A percentile compares a stretch with the other conserved stretches of the same genome.
Conservation (phyloP, 2,329 filamentous ascomycete genomes). For the Zymoseptoria crescenta region DNA sequence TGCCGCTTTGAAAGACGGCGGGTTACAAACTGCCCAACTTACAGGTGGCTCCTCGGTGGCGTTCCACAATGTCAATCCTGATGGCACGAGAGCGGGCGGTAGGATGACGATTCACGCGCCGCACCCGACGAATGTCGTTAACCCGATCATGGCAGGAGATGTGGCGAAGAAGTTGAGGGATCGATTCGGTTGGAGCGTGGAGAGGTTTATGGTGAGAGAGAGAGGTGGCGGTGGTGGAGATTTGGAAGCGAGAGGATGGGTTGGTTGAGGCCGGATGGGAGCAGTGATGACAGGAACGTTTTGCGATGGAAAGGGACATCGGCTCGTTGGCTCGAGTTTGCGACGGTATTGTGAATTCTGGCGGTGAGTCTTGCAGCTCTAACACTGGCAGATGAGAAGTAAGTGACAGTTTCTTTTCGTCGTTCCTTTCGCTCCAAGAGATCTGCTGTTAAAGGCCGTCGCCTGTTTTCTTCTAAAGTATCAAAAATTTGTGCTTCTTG, state of each 20-base stretch:
- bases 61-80: neutral
- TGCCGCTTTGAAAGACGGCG: constrained; percentile 1
- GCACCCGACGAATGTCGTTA: neutral
- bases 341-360: too few relatives aligned
- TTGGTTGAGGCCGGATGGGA: neutral
- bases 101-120: constrained; percentile 3
- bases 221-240: neutral
- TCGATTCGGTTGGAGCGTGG: neutral
- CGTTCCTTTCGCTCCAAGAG: too few relatives aligned
- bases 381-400: too few relatives aligned
- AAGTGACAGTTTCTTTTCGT: too few relatives aligned
- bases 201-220: constrained; percentile 1
- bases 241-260: neutral
- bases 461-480: too few relatives aligned
- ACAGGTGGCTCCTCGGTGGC: constrained; percentile 1
- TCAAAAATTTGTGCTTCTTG: too few relatives aligned
- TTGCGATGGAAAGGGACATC: too few relatives aligned
- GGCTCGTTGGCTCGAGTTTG: too few relatives aligned
- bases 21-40: neutral
- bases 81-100: neutral
- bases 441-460: too few relatives aligned
- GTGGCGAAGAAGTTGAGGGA: constrained; percentile 1
- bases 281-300: too few relatives aligned
- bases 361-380: too few relatives aligned
- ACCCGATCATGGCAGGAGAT: constrained; percentile 2